Evolutionary conservation across 176 grass and related monocot genomes (phyloP).

Genomic region (Triticum urartu): DNA sequence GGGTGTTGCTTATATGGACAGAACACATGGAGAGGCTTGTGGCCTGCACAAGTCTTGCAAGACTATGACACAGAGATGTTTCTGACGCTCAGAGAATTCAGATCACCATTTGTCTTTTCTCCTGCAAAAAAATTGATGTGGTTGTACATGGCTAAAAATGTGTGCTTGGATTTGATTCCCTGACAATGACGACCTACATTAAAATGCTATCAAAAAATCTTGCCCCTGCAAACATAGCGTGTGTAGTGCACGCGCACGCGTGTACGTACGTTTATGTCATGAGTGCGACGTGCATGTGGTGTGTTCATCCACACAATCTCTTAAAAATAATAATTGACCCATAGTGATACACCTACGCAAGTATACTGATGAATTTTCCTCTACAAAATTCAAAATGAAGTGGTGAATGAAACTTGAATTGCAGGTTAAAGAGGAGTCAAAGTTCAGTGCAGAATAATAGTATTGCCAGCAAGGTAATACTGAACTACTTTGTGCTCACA

Average conservation of each 20-base stretch:
- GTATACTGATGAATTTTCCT: background rate
- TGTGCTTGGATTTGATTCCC: constrained; percentile 33
- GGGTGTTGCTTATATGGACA: constrained; percentile 23
- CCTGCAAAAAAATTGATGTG: background rate
- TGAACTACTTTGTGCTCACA: background rate
- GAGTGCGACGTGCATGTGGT: background rate
- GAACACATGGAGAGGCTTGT: constrained; percentile 33
- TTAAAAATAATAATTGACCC: background rate
- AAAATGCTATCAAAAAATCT: background rate
- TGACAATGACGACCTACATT: constrained; percentile 30
- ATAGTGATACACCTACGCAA: background rate
- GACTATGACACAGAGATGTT: constrained; percentile 2
- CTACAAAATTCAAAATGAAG: background rate
- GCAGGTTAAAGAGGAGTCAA: background rate
- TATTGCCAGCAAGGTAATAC: background rate
- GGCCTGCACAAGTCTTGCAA: constrained; percentile 44
- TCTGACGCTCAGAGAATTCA: constrained; percentile 18
- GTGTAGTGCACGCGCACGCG: constrained; percentile 8
- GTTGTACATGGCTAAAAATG: constrained; percentile 25
- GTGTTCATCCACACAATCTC: background rate
- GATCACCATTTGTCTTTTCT: constrained; percentile 23
- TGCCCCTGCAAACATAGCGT: background rate
- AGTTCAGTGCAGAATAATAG: background rate
- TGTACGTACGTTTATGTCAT: background rate
- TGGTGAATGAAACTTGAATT: background rate